A percentile compares a stretch with the other conserved stretches of the same genome.
Conservation (phyloP, 1,284 basidiomycete genomes). For the Sphagnurus paluster region DNA sequence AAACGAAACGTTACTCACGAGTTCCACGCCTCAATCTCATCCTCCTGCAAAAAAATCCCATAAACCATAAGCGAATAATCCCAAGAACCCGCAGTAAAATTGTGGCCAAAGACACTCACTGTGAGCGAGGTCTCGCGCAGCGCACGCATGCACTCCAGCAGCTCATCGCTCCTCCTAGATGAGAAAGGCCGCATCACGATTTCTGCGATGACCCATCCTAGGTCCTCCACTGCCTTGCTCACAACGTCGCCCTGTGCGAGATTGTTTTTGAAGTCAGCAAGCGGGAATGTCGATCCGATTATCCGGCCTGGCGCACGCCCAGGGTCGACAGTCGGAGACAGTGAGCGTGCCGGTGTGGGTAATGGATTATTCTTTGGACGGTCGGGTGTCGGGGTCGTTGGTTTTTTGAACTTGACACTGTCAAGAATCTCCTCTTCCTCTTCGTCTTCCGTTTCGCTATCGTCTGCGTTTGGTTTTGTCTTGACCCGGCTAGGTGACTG, state of each 20-base stretch:
- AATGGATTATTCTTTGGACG: conserved; percentile 29
- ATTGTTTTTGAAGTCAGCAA: conserved; percentile 75
- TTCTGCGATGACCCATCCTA: conserved; percentile 70
- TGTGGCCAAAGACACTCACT: conserved; percentile 37
- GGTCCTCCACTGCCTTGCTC: conserved; percentile 79
- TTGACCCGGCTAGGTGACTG: conserved; percentile 27
- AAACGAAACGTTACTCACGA: conserved; percentile 47
- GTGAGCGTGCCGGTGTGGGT: conserved; percentile 52
- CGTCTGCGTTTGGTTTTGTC: conserved; percentile 25
- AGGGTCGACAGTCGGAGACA: conserved; percentile 47
- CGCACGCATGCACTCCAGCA: conserved; percentile 70
- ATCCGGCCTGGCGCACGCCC: conserved; percentile 64
- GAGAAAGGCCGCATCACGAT: conserved; percentile 73
- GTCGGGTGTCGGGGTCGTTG: conserved; percentile 20
- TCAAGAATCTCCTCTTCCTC: conserved; percentile 31
- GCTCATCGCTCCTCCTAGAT: conserved; percentile 59
- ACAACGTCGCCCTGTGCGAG: conserved; percentile 74
- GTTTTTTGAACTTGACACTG: conserved; percentile 22
- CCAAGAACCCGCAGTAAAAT: not conserved
- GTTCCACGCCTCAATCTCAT: conserved; percentile 81
- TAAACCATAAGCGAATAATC: not conserved
- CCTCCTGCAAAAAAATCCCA: conserved; percentile 56
- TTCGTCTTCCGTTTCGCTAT: conserved; percentile 45
- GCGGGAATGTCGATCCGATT: conserved; percentile 71
- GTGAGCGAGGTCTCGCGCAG: conserved; percentile 67